Evolutionary conservation across 331 rosid genomes (phyloP).

Genomic region (Saraca asoca): DNA sequence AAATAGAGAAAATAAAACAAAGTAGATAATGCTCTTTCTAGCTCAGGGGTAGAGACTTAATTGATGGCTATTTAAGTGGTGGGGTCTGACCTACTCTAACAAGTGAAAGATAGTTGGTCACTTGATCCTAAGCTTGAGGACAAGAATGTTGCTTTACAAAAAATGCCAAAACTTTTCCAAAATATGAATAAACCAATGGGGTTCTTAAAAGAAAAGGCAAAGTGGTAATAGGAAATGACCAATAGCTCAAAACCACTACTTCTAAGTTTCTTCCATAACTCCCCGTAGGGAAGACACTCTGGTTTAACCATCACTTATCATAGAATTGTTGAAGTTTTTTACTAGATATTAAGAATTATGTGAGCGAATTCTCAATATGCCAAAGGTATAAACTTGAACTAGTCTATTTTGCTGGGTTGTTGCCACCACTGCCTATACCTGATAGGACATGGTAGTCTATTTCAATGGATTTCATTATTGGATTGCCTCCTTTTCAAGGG

Average conservation of each 20-base stretch:
- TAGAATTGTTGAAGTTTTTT: background rate
- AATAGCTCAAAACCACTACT: too few relatives aligned
- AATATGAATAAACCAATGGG: background rate
- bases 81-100: too few relatives aligned
- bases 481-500: background rate
- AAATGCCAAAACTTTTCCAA: too few relatives aligned
- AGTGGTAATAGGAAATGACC: background rate
- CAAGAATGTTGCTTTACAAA: too few relatives aligned
- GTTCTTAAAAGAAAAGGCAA: background rate
- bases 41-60: too few relatives aligned
- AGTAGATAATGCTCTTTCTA: background rate
- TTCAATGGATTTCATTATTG: background rate
- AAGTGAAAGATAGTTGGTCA: too few relatives aligned
- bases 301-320: background rate
- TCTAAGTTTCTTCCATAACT: background rate
- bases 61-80: too few relatives aligned
- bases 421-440: background rate
- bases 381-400: background rate
- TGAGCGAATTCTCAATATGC: background rate
- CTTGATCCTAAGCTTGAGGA: too few relatives aligned
- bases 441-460: background rate
- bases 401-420: background rate
- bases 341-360: background rate
- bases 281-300: background rate
- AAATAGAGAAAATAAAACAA: background rate